Evolutionary conservation across 768 basidiomycete species (phyloP), one percentile per base, ranked within the genome.

Genomic region (Lactarius indigo): DNA sequence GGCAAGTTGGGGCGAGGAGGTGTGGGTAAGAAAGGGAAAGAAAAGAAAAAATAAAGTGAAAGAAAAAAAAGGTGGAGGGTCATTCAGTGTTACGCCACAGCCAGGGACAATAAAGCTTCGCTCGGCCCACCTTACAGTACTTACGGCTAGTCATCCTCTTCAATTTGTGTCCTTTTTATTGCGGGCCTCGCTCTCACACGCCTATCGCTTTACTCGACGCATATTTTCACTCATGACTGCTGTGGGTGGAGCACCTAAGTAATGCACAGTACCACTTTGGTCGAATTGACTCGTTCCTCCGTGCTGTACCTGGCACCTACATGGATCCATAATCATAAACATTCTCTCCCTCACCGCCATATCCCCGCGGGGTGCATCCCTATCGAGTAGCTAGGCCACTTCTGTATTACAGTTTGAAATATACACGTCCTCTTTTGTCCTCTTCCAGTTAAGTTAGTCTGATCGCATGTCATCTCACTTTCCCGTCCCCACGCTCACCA

Each of bases 261-360:
- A 17, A 15, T 52, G 13, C 17, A 39, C 37, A 1, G 47, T 59
- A 60, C 44, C 42, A 3, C 18, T 8, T 47, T 31, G 42, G 30
- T 31, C n/a, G 28, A 18, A 10, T 17, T 28, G 26, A 44, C 12
- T 39, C 39, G 41, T 8, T 58, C 6, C n/a, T 28, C 26, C 57
- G 15, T 9, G 13, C 31, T 47, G 59, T 61, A 33, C 59, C 59
- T 61, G 7, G 61, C 10, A 37, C 59, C 56, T 47, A 67, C 66
- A 63, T 56, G 66, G 66, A 63, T 63, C 66, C 66, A 67, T 63
- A 54, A 2, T 20, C 10, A 18, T 17, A 20, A 50, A 57, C 54
- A 57, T 13, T 56, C 55, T 56, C 28, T 15, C 1, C 20, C 59
- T 13, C 37, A 59, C 39, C 9, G 30, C 13, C 44, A 47, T 9